Percentiles rank a stretch among this genome's conserved stretches.
These are phyloP conservation scores for Amanita molliuscula DNA, from an alignment of 768 basidiomycete genomes.

Conservation along the genomic window DNA sequence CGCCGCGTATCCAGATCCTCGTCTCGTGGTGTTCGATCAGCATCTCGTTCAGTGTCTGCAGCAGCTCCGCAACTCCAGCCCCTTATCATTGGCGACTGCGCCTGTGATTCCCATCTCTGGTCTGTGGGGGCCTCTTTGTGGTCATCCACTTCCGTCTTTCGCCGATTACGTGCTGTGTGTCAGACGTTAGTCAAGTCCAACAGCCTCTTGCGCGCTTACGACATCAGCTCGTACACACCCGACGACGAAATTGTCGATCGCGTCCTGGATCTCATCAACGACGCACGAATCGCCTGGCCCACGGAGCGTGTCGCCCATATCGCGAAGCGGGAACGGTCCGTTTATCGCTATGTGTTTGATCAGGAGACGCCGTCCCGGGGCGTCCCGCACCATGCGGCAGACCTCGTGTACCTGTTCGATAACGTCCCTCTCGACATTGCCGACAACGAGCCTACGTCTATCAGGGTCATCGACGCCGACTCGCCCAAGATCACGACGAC, in stretches of 20 bases:
- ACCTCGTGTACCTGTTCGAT: conserved; percentile 73
- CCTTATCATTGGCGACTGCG: conserved; percentile 67
- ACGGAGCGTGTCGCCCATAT: conserved; percentile 52
- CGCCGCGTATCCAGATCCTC: background rate
- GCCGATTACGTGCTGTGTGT: conserved; percentile 65
- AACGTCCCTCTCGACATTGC: conserved; percentile 45
- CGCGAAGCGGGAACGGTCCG: conserved; percentile 39
- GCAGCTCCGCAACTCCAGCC: conserved; percentile 37
- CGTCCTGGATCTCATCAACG: conserved; percentile 66
- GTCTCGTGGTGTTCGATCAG: conserved; percentile 9
- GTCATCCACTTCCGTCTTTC: conserved; percentile 49
- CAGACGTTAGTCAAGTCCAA: conserved; percentile 57
- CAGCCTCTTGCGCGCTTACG: conserved; percentile 57
- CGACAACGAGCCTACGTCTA: conserved; percentile 10
- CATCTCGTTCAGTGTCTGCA: conserved; percentile 14
- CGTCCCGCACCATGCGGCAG: conserved; percentile 59
- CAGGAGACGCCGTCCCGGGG: conserved; percentile 63
- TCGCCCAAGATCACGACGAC: conserved; percentile 19
- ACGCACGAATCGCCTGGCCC: conserved; percentile 69
- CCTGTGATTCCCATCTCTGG: conserved; percentile 57
- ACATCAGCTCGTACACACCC: conserved; percentile 50
- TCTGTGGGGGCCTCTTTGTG: conserved; percentile 48
- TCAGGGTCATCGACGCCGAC: conserved; percentile 20
- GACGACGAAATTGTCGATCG: conserved; percentile 59
- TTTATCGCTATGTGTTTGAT: conserved; percentile 78